Base-by-base conservation (phyloP, 306 rosid genomes). In the Trifolium dubium region DNA sequence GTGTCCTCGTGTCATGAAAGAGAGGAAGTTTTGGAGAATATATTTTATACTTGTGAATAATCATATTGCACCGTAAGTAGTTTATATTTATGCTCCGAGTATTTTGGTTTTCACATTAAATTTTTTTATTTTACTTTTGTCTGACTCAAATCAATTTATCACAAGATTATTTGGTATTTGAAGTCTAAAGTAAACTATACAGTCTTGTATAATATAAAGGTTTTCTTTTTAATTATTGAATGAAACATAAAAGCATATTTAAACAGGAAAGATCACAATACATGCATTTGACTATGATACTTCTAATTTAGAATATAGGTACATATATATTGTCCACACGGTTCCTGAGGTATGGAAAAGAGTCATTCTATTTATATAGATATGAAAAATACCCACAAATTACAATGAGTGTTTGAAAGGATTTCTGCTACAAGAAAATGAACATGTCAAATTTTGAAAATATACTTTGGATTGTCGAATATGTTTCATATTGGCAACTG, bases 11-110 rank as follows among this genome's bases (percentile, higher is more conserved):
- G 80, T 83, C 68, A 91, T 91, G 92, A 91, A 78, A 74, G 92
- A 87, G 80, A 89, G 92, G 77, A 89, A 83, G 80, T 89, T 87
- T 81, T 91, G 97, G 92, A 89, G 86, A 72, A 87, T 91, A 77
- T 87, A 91, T 80, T 87, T 89, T 79, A 79, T 84, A 71, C 77
- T 89, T 53, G 81, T 87, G 73, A 78, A 86, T 83, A 81, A 59
- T 59, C 92, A 87, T 35, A 76, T 83, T 59, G 85, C 86, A 67
- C 90, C 82, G 86, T 91, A 81, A 87, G 94, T 79, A 71, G 23
- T 67, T 71, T 34, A 19, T 50, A 61, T 8, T 34, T 43, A 51
- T 64, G 56, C 81, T 62, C n/a, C n/a, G 40, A 34, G 76, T 67
- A 43, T 76, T 75, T 79, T 79, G 63, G 41, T 71, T 58, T 64